Percentiles rank a stretch among this genome's conserved stretches.
Evolutionary conservation across 2,329 filamentous ascomycete species (phyloP).

Genomic region (Xylariaceae sp.): DNA sequence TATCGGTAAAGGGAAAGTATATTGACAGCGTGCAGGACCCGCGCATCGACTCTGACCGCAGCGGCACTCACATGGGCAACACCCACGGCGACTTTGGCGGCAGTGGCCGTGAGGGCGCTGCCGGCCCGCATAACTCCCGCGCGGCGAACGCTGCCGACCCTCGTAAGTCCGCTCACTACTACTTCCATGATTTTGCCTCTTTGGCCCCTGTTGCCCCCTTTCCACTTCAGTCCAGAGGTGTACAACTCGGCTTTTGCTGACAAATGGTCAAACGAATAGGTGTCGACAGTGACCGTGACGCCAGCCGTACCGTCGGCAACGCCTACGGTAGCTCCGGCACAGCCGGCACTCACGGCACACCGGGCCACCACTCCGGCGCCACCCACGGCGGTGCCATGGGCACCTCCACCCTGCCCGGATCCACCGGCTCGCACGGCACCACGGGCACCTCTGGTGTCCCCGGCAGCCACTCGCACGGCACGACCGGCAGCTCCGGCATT

Average conservation of each 20-base stretch:
- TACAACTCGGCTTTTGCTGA: too few species aligned
- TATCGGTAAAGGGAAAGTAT: too few species aligned
- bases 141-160: constrained; percentile 42
- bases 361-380: constrained; percentile 12
- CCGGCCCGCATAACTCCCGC: constrained; percentile 36
- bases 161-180: too few species aligned
- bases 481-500: constrained; percentile 14
- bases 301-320: constrained; percentile 26
- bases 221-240: too few species aligned
- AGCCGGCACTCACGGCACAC: constrained; percentile 16
- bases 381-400: constrained; percentile 3
- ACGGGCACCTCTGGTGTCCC: constrained; percentile 5
- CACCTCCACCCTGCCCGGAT: constrained; percentile 9
- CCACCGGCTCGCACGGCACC: constrained; percentile 20
- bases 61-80: constrained; percentile 18
- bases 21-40: too few species aligned
- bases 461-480: constrained; percentile 28
- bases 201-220: too few species aligned
- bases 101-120: constrained; percentile 23
- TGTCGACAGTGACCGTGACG: constrained; percentile 43
- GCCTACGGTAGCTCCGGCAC: constrained; percentile 21
- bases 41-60: constrained; percentile 45
- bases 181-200: too few species aligned
- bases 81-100: constrained; percentile 20
- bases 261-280: too few species aligned